Evolutionary conservation across 2,329 filamentous ascomycete genomes (phyloP), one percentile per base, ranked within the genome.

Genomic region (Calonectria naviculata): DNA sequence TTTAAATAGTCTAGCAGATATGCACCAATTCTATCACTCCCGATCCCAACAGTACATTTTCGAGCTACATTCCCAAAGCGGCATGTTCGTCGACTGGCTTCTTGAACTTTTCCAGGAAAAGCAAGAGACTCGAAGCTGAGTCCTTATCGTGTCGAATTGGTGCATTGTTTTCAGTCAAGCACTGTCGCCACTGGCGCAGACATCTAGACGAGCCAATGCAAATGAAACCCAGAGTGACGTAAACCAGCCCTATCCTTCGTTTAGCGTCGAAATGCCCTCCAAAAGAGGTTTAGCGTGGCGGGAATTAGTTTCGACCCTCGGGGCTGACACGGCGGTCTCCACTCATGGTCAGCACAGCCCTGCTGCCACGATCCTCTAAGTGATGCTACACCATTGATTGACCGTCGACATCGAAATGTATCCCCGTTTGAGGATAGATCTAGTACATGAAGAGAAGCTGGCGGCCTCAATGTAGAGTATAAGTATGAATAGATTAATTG

Each of bases 261-360:
- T 29, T 54, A 65, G 63, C 65, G 70, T 62, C 71, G 71, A 76
- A 72, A 68, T 71, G 68, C 61, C 56, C 70, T 21, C 74, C 67
- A 24, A 60, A 72, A 73, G 19, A 0, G 29, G 68, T 19, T 41
- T 49, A 62, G 63, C 21, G 47, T 28, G 29, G 1, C 42, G 38
- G 29, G 19, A 28, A 21, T 47, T 21, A 26, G 49, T 15, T 52
- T 52, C n/a, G 24, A 8, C 21, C 31, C 4, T 1, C 28, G 17
- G 34, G 15, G 24, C n/a, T 28, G 31, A 61, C n/a, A n/a, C 19
- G 54, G n/a, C 21, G 13, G 34, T 26, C 42, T 49, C 29, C 29
- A 64, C 29, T 49, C 21, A n/a, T 5, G n/a, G 46, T 61, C 56
- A 19, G 6, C 28, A 24, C 21, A 58, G 10, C 36, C 31, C 21